A percentile compares a stretch with the other conserved stretches of the same genome.
These are phyloP conservation scores for Chondrus crispus DNA, from an alignment of 23 red algal species.

Conservation along the genomic window DNA sequence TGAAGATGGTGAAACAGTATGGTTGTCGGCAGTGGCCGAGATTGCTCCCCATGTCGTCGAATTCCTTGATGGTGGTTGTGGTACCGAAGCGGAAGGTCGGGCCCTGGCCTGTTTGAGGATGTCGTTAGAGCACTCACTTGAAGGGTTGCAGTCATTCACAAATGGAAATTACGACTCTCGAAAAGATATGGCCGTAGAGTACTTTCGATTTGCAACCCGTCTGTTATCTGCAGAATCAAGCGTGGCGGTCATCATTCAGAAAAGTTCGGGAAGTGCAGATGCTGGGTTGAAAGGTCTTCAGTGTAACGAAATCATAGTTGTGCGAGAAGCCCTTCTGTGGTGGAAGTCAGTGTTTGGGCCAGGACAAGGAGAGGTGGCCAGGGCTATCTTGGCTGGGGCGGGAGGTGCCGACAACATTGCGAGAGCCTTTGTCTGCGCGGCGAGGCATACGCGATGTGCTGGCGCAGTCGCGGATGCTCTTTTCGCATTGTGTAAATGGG, in stretches of 20 bases:
- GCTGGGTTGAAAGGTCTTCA: background rate
- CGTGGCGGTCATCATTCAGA: too few relatives aligned
- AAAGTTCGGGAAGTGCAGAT: background rate
- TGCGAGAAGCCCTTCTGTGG: background rate
- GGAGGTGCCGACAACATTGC: background rate
- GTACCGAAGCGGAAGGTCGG: background rate
- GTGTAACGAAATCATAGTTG: background rate
- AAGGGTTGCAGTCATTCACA: background rate
- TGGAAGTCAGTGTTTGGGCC: constrained; percentile 22
- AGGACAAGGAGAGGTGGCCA: background rate
- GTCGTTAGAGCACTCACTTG: background rate
- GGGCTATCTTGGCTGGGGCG: background rate
- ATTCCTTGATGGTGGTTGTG: background rate
- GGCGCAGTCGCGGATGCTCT: constrained; percentile 20
- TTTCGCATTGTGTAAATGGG: constrained; percentile 21
- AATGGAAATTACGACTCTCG: background rate
- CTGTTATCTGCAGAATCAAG: too few relatives aligned
- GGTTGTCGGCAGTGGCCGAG: constrained; percentile 16
- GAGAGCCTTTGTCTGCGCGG: background rate
- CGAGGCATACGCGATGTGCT: background rate
- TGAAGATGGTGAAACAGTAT: constrained; percentile 7
- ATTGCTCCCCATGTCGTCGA: constrained; percentile 4
- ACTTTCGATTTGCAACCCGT: background rate
- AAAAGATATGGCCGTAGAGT: constrained; percentile 3
- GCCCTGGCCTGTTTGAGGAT: background rate